A percentile compares a stretch with the other conserved stretches of the same genome.
Evolutionary conservation across 371 early-diverging fungal genomes (phyloP).

Genomic region (Haplosporangium sp.): DNA sequence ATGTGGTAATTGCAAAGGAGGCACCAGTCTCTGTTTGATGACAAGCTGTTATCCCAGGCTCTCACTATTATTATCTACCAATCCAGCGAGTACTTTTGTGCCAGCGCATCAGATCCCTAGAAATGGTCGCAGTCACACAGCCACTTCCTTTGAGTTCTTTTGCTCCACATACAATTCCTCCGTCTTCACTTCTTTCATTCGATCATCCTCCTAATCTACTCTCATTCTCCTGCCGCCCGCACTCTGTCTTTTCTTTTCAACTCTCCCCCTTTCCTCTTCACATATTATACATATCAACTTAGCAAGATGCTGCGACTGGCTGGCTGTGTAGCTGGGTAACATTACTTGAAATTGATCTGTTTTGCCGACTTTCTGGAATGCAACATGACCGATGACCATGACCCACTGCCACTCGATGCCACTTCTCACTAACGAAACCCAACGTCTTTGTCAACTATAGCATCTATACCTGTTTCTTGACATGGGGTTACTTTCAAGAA

Average conservation of each 20-base stretch:
- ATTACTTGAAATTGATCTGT: background rate
- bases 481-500: slow-evolving; percentile 96
- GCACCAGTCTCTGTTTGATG: no score
- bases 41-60: no score
- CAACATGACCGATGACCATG: no score
- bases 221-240: slow-evolving; percentile 2
- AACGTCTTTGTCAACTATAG: slow-evolving; percentile 45
- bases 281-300: background rate
- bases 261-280: background rate
- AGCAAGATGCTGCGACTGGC: slow-evolving; percentile 37
- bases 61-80: no score
- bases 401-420: no score
- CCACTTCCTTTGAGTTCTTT: no score
- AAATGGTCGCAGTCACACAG: no score
- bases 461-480: slow-evolving; percentile 94
- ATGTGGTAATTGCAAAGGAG: no score
- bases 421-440: background rate
- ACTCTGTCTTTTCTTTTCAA: slow-evolving; percentile 5
- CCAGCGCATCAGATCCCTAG: no score
- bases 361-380: no score
- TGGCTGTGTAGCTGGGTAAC: slow-evolving; percentile 52
- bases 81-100: no score
- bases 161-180: no score
- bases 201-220: slow-evolving; percentile 1
- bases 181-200: slow-evolving; percentile 6